phyloP scores from a whole-genome alignment of 2,329 filamentous ascomycete species.

The Curvularia sp. region DNA sequence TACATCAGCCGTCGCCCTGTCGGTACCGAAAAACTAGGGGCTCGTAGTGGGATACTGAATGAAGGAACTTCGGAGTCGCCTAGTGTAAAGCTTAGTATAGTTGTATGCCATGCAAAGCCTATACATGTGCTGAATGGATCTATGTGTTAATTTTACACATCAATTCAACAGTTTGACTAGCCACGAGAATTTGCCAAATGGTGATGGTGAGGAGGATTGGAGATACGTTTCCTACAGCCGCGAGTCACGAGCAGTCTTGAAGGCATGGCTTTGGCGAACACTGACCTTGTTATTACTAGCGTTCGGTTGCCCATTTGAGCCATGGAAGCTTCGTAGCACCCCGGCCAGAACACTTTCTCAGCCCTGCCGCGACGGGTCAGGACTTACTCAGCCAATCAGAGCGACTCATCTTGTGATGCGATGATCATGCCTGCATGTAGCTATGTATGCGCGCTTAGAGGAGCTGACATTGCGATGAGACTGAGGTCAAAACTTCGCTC shows the following conservation, averaged over 20 bases:
- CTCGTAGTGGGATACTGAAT: neutral
- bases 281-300: neutral
- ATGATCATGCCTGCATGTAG: constrained; percentile 8
- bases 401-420: neutral
- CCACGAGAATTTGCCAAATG: neutral
- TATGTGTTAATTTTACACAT: neutral
- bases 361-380: neutral
- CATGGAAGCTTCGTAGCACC: neutral
- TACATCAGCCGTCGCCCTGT: neutral
- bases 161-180: neutral
- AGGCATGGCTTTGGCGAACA: neutral
- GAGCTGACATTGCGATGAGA: constrained; percentile 3
- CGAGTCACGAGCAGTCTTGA: neutral
- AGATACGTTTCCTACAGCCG: neutral
- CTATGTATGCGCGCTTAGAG: constrained; percentile 8
- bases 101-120: neutral
- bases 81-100: constrained; percentile 2
- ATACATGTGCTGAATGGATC: neutral
- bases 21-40: neutral
- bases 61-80: neutral
- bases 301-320: neutral
- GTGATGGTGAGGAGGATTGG: neutral
- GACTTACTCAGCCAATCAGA: constrained; percentile 3
- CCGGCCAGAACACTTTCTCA: neutral
- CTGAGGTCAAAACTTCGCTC: constrained; percentile 8